Conservation (phyloP, 345 rosid genomes). For the Geranium rotundifolium region DNA sequence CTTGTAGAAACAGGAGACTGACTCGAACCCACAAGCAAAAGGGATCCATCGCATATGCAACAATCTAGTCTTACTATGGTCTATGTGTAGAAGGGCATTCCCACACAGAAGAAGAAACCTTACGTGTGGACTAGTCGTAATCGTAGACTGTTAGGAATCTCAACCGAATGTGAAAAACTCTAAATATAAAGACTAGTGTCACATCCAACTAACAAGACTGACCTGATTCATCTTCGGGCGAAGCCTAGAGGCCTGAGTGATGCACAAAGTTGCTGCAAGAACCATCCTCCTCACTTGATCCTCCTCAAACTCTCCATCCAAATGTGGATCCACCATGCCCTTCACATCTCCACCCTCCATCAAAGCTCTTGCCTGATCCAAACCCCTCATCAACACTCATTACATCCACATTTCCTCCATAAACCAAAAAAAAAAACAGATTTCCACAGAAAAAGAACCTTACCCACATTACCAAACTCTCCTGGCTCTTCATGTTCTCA, state of each 20-base stretch:
- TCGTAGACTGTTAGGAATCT: no score
- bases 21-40: no score
- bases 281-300: conserved; percentile 59
- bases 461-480: conserved; percentile 96
- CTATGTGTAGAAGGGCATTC: no score
- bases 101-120: no score
- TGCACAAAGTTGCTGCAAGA: conserved; percentile 65
- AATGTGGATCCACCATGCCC: conserved; percentile 51
- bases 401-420: background rate
- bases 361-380: conserved; percentile 64
- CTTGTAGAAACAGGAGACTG: no score
- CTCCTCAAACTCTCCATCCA: conserved; percentile 40
- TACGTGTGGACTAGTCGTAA: no score
- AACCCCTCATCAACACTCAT: background rate
- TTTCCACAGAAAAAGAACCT: conserved; percentile 14
- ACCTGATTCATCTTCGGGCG: conserved; percentile 84
- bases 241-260: conserved; percentile 52
- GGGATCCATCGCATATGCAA: no score
- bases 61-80: no score
- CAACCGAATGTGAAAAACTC: no score
- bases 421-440: background rate
- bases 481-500: conserved; percentile 47
- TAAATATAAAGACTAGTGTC: no score
- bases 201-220: no score
- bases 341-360: conserved; percentile 44